Evolutionary conservation across 2,329 filamentous ascomycete species (phyloP), one percentile per base, ranked within the genome.

Genomic region (Penicillium sp.): DNA sequence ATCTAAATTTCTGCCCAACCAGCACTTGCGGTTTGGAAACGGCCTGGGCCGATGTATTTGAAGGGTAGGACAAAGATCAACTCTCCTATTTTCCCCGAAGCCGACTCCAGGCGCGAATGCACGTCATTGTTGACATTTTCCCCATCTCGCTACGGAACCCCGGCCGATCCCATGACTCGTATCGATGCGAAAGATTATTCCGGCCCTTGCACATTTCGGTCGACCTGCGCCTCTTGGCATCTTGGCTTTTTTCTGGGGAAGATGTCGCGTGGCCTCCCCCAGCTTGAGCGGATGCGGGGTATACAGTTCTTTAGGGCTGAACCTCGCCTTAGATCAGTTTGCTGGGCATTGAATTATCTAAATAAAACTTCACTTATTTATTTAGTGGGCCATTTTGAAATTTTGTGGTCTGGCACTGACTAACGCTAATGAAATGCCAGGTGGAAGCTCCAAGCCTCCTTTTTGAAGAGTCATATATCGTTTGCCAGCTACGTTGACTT

Each of bases 241-340:
- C 61, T 63, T 63, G 61, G 60, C 60, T 41, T 54, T 45, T 41
- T 38, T 64, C 60, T 55, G 61, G 61, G 61, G 61, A 61, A 64
- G 49, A 53, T 53, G 54, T 64, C 61, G 61, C 60, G 61, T 64
- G 61, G 61, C 43, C 42, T 38, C 39, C 36, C 40, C 31, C 42
- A 48, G 50, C 18, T 45, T 21, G 40, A 50, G 50, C 44, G 50
- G 48, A 63, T 64, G 61, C 60, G 61, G 61, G 61, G 61, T 63
- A 58, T 58, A 57, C 34, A 4, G 24, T 6, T 27, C 24, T 8
- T 8, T 27, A 42, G 51, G 22, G 53, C 53, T 45, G 58, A 36
- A 34, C 46, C 34, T 36, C 2, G 5, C 5, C 8, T 27, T 4
- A 27, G 5, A 27, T 8, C 3, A 5, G 5, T 27, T 6, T 2